Base-by-base conservation (phyloP, 2,329 filamentous ascomycete genomes). In the Mycocentrospora acerina region DNA sequence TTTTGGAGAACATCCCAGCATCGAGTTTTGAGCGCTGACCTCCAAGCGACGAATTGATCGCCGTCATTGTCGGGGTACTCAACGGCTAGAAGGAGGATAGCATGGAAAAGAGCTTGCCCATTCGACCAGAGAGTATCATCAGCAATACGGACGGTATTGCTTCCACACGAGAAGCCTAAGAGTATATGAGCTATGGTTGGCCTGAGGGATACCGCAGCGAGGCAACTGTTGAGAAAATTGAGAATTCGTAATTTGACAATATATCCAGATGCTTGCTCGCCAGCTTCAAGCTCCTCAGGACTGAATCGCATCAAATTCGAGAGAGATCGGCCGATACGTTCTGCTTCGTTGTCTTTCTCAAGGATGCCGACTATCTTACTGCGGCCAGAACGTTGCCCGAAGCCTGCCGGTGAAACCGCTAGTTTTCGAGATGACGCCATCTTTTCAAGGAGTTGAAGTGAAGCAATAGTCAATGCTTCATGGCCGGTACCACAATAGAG, bases 161-260 rank as follows among this genome's bases (percentile, higher is more conserved):
- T 80, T 29, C 82, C 80, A 56, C 89, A 94, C 39, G 79, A 79
- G 64, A 98, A 96, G 0, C 93, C 93, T 4, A 98, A 80, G 2
- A 98, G 74, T 30, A 95, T 76, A 65, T 98, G 94, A 0, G 91
- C 93, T 51, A 98, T 84, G 2, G 86, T 94, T 4, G 93, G 90
- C 53, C 83, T 81, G 53, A 85, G 80, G 1, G 86, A 83, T 17
- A 84, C 85, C 24, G 85, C 82, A 37, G 80, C 78, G 3, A 98
- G 76, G 60, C 88, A 95, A 37, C 83, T 81, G 53, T 88, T 86
- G 25, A 99, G 72, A 56, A 98, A 91, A 48, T 91, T 85, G 5
- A 98, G 77, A 15, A 97, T 83, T 43, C 85, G 86, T 36, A 88
- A 75, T 66, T 96, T 95, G 61, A 90, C 87, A 41, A 85, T 72